Base-by-base conservation (phyloP, 2,329 filamentous ascomycete genomes). In the Talaromyces sp. region DNA sequence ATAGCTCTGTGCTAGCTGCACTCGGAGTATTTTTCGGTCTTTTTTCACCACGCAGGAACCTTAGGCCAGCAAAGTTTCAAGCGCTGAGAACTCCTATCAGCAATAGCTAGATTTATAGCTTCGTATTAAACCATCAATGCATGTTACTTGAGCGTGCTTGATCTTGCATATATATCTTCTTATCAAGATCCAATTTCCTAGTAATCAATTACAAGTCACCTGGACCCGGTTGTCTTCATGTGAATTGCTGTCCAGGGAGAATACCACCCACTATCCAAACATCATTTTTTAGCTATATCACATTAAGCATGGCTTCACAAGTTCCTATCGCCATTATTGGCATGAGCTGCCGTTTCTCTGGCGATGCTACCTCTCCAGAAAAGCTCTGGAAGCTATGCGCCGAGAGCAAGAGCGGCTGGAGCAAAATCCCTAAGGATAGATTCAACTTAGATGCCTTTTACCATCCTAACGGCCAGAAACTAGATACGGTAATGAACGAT, bases 311-410 rank as follows among this genome's bases (percentile, higher is more conserved):
- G 41, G 6, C 41, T 8, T 19, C 41, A 43, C 41, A 43, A 19
- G 41, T 43, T 19, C 41, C 41, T 43, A 43, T 71, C 31, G 70
- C 70, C 33, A 62, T 72, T 45, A 60, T 72, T 64, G 70, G 70
- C 61, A 65, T 69, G 59, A 60, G 62, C 17, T 69, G 69, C 62
- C 64, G 69, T 17, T 68, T 70, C 47, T 65, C 70, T 17, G 69
- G 69, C 10, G 68, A 66, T 47, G 67, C 61, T 10, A 63, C 50
- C 11, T 65, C 31, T 19, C 67, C 68, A 11, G 43, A 61, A 11
- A 61, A 67, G 27, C 62, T 72, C 5, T 72, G 69, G 70, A 64
- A 71, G n/a, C 27, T 73, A n/a, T 49, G 68, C 25, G 57, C 56
- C 33, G 43, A 66, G 27, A 37, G 39, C 13, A 39, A 67, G 49